These are phyloP conservation scores for Lentinus brumalis DNA, from an alignment of 768 basidiomycete species.

Conservation along the genomic window DNA sequence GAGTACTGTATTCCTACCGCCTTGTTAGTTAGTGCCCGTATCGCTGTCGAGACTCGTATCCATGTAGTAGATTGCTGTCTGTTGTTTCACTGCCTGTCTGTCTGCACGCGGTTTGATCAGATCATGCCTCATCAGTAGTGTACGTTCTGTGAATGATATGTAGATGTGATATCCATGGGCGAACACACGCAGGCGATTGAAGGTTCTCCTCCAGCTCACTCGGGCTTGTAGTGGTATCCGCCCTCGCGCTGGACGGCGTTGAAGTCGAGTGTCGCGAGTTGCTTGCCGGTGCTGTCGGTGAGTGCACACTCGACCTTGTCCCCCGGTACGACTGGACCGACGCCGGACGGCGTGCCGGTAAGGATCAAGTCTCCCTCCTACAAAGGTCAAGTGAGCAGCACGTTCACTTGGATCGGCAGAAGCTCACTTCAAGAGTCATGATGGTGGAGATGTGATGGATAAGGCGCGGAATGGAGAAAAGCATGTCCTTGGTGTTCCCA, in stretches of 20 bases:
- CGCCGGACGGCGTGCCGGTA: conserved; percentile 91
- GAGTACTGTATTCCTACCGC: conserved; percentile 6
- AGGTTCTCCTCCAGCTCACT: background rate
- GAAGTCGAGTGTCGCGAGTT: conserved; percentile 67
- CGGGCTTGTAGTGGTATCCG: conserved; percentile 58
- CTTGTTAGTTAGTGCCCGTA: background rate
- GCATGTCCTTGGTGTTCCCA: conserved; percentile 87
- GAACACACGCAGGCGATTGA: background rate
- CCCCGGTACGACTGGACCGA: conserved; percentile 74
- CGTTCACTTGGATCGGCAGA: background rate
- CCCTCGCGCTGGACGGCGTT: conserved; percentile 64
- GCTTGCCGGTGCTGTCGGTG: conserved; percentile 52
- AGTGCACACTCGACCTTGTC: conserved; percentile 80
- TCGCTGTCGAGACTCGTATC: conserved; percentile 1
- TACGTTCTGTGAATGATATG: conserved; percentile 6
- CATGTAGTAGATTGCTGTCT: conserved; percentile 10
- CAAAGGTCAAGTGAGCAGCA: background rate
- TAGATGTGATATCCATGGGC: conserved; percentile 1
- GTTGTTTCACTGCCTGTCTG: background rate
- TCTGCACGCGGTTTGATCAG: background rate
- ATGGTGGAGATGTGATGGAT: conserved; percentile 93
- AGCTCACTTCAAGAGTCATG: conserved; percentile 87
- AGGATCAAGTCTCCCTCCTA: conserved; percentile 92
- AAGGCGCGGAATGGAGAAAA: conserved; percentile 85
- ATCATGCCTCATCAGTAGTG: conserved; percentile 6